Conservation (phyloP, 2,329 filamentous ascomycete species). For the Fonsecaea nubica region DNA sequence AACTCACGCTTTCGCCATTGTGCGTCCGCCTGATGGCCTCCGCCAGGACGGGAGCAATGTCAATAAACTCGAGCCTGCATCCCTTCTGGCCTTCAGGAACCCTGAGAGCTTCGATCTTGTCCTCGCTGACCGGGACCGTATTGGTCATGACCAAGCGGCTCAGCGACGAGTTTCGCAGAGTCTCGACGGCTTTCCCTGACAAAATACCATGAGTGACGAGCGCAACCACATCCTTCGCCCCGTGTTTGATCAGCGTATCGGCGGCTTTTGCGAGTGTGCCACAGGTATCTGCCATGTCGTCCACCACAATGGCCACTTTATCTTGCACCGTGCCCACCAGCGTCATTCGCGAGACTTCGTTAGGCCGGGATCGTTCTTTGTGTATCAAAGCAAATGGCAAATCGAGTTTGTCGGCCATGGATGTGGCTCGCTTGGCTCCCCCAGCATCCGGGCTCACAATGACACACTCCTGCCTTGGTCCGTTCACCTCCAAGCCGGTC, state of each 20-base stretch:
- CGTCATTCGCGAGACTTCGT: constrained; percentile 91
- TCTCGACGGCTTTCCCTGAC: constrained; percentile 85
- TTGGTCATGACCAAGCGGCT: constrained; percentile 87
- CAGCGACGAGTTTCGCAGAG: constrained; percentile 77
- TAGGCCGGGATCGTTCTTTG: constrained; percentile 90
- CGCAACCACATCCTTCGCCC: constrained; percentile 85
- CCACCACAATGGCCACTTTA: constrained; percentile 93
- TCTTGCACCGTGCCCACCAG: constrained; percentile 93
- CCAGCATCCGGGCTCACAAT: constrained; percentile 96
- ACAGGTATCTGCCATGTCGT: constrained; percentile 98
- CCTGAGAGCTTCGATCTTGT: constrained; percentile 39
- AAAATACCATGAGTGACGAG: constrained; percentile 96
- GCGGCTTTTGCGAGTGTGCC: constrained; percentile 88
- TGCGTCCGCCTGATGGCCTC: constrained; percentile 59
- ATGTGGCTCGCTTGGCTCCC: constrained; percentile 90
- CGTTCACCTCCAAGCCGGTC: constrained; percentile 35
- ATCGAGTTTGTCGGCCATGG: constrained; percentile 89
- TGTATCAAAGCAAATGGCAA: constrained; percentile 93
- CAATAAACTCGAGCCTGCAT: constrained; percentile 88
- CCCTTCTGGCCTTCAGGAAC: constrained; percentile 63
- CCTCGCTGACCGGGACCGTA: constrained; percentile 77
- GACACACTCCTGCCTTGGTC: constrained; percentile 62
- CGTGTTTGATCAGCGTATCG: constrained; percentile 83
- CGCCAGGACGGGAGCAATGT: constrained; percentile 78
- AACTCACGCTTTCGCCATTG: constrained; percentile 60